Evolutionary conservation across 2,329 filamentous ascomycete species (phyloP).

Genomic region (Amauroascus verrucosus): DNA sequence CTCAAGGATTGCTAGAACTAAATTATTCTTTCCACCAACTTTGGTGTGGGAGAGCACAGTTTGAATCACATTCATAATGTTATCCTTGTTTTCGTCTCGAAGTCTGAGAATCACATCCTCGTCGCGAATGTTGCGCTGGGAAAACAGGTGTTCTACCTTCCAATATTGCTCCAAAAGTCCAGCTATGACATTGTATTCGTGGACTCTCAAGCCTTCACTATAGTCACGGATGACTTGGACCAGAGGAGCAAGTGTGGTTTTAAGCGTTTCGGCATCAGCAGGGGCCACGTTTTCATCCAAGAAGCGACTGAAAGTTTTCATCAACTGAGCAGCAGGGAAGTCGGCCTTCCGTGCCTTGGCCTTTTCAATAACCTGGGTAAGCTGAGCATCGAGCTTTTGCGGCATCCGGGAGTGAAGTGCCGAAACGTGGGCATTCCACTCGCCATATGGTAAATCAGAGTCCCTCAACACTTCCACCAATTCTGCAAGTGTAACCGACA

Average conservation of each 20-base stretch:
- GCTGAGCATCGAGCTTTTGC: constrained; percentile 72
- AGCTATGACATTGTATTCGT: constrained; percentile 76
- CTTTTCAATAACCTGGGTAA: constrained; percentile 78
- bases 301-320: constrained; percentile 78
- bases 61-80: constrained; percentile 72
- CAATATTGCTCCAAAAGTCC: constrained; percentile 71
- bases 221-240: constrained; percentile 70
- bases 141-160: constrained; percentile 77
- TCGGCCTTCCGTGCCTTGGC: constrained; percentile 67
- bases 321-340: constrained; percentile 81
- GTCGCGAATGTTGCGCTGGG: constrained; percentile 70
- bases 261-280: constrained; percentile 63
- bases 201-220: constrained; percentile 74
- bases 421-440: constrained; percentile 93
- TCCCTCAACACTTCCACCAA: constrained; percentile 83
- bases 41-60: constrained; percentile 89
- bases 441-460: constrained; percentile 83
- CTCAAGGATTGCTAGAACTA: constrained; percentile 82
- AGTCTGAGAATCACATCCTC: constrained; percentile 90
- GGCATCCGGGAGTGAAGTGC: constrained; percentile 97
- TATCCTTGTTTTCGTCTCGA: constrained; percentile 92
- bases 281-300: constrained; percentile 71
- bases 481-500: constrained; percentile 75
- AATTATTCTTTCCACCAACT: constrained; percentile 85
- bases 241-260: constrained; percentile 62